Percentiles rank a stretch among this genome's conserved stretches.
Evolutionary conservation across 2,329 filamentous ascomycete species (phyloP).

Genomic region (Colletotrichum liaoningense): DNA sequence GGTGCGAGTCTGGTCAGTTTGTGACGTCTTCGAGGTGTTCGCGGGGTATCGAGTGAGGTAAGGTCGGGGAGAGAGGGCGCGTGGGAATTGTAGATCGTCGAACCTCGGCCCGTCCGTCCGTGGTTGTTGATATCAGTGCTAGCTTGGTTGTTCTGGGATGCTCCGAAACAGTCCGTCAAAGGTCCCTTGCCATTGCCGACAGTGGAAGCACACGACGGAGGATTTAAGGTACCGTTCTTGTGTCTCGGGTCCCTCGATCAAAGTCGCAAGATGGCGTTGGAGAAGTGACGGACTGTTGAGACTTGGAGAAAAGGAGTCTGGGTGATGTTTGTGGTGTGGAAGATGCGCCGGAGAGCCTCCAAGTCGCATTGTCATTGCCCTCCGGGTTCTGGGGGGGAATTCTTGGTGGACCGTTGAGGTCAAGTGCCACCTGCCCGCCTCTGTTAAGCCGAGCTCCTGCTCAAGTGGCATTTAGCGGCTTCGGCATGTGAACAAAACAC

Average conservation of each 20-base stretch:
- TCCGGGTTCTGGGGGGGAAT: conserved; percentile 17
- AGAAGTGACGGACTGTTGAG: conserved; percentile 20
- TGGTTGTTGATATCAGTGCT: not conserved
- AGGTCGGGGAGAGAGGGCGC: not conserved
- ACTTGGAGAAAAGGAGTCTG: not conserved
- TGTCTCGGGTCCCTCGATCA: not conserved
- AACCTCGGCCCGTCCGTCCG: not conserved
- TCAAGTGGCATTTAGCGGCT: conserved; percentile 14
- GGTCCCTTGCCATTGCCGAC: conserved; percentile 31
- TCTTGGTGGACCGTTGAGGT: conserved; percentile 29
- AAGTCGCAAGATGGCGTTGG: conserved; percentile 16
- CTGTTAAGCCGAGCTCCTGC: conserved; percentile 18
- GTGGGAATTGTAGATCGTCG: not conserved
- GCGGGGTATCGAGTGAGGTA: not conserved
- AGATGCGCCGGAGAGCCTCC: conserved; percentile 12
- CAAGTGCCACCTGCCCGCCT: conserved; percentile 19
- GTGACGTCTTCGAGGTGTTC: not conserved
- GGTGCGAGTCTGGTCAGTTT: not conserved
- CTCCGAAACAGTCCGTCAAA: conserved; percentile 22
- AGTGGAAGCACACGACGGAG: not conserved
- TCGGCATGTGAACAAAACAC: conserved; percentile 32
- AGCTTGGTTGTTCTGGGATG: not conserved
- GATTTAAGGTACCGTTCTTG: not conserved
- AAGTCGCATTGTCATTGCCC: conserved; percentile 27
- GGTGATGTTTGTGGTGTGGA: not conserved